phyloP scores from a whole-genome alignment of 1,284 basidiomycete species.

The Malassezia slooffiae region DNA sequence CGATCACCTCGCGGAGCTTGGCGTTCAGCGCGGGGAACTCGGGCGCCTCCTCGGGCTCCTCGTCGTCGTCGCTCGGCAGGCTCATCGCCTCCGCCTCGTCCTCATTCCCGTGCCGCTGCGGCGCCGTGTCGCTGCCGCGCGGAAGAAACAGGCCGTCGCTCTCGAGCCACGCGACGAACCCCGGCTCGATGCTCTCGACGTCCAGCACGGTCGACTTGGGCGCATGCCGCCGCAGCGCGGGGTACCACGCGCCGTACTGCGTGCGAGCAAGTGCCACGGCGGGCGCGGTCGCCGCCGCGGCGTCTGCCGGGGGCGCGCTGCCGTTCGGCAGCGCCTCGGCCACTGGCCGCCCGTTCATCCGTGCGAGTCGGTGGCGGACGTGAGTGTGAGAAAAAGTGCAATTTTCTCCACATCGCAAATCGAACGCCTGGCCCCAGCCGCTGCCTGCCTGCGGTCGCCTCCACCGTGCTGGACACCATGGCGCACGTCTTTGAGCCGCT shows the following conservation, averaged over 20 bases:
- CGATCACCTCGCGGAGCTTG: constrained; percentile 60
- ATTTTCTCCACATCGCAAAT: not conserved
- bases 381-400: not conserved
- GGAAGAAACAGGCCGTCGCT: constrained; percentile 71
- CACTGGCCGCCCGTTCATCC: not conserved
- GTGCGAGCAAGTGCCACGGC: constrained; percentile 51
- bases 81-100: constrained; percentile 51
- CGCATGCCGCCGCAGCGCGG: constrained; percentile 58
- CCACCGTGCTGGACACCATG: constrained; percentile 54
- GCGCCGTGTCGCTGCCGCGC: constrained; percentile 59
- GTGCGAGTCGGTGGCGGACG: not conserved
- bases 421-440: not conserved
- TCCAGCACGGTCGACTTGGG: constrained; percentile 70
- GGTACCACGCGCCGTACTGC: constrained; percentile 81
- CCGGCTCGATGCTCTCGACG: constrained; percentile 53
- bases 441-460: not conserved
- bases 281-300: constrained; percentile 53
- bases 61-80: constrained; percentile 50
- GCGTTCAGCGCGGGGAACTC: constrained; percentile 55
- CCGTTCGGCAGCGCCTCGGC: not conserved
- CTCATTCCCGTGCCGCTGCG: not conserved
- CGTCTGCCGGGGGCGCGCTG: too few relatives aligned
- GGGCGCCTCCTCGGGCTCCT: constrained; percentile 37
- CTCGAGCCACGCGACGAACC: constrained; percentile 64
- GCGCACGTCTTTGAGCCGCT: constrained; percentile 71